Evolutionary conservation across 208 protist species (phyloP).

Genomic region (Leishmania turanica): DNA sequence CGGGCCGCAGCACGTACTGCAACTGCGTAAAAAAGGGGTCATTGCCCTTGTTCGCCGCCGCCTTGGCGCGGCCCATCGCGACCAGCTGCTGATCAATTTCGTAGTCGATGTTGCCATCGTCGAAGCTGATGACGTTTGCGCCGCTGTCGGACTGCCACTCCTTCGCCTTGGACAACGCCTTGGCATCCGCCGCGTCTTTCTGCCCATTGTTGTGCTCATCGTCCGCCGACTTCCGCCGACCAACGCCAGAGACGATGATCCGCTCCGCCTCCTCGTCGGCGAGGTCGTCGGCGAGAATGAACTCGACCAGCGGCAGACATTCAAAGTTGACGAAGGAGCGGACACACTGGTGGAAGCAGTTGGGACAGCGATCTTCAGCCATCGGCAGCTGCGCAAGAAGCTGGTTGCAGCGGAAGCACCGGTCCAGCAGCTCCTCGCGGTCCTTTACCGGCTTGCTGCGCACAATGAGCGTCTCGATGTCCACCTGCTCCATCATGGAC

Average conservation of each 20-base stretch:
- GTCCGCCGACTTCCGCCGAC: constrained; percentile 34
- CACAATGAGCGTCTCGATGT: constrained; percentile 89
- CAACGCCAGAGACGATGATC: constrained; percentile 73
- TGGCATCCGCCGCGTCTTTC: neutral
- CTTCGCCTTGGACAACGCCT: constrained; percentile 14
- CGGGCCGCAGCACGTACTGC: constrained; percentile 77
- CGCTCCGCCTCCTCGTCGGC: constrained; percentile 88
- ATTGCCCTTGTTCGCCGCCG: constrained; percentile 61
- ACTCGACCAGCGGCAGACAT: constrained; percentile 95
- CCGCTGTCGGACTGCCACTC: constrained; percentile 68
- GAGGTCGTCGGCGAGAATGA: constrained; percentile 85
- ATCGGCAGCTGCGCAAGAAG: constrained; percentile 85
- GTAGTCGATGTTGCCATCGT: constrained; percentile 88
- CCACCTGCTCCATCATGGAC: constrained; percentile 89
- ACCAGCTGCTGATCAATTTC: constrained; percentile 84
- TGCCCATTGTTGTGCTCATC: constrained; percentile 18
- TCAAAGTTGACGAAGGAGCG: constrained; percentile 93
- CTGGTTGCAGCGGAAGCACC: constrained; percentile 93
- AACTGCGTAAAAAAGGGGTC: constrained; percentile 93
- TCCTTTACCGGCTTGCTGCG: constrained; percentile 89
- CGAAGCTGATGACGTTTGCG: constrained; percentile 90
- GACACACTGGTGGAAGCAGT: constrained; percentile 94
- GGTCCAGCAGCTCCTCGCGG: constrained; percentile 89
- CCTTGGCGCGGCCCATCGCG: constrained; percentile 72
- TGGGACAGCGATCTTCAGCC: constrained; percentile 85